phyloP scores from a whole-genome alignment of 129 eudicot genomes.

The Scalesia atractyloides region DNA sequence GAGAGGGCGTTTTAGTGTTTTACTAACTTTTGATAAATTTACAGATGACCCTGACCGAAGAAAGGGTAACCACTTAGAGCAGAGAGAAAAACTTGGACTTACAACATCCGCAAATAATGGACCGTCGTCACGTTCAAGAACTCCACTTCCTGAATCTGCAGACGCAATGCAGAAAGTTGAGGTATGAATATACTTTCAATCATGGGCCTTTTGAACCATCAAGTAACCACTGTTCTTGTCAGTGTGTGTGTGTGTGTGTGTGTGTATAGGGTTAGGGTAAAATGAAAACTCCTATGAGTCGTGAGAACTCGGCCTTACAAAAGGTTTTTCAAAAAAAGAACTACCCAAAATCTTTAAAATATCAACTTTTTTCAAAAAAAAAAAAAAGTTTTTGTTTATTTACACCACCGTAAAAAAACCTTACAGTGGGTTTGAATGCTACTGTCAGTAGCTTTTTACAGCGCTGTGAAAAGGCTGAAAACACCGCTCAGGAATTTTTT shows the following conservation, averaged over 20 bases:
- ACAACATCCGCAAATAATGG: slow-evolving; percentile 48
- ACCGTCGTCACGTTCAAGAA: slow-evolving; percentile 41
- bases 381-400: not conserved
- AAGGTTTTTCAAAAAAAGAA: too few species aligned
- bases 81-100: slow-evolving; percentile 84
- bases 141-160: slow-evolving; percentile 71
- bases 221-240: not conserved
- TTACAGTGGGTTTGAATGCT: too few species aligned
- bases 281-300: too few species aligned
- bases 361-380: not conserved
- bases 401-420: too few species aligned
- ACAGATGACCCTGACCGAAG: slow-evolving; percentile 82
- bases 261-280: too few species aligned
- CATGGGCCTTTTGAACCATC: not conserved
- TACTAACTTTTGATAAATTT: slow-evolving; percentile 19
- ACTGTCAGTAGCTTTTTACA: too few species aligned
- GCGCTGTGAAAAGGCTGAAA: too few species aligned
- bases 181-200: slow-evolving; percentile 39
- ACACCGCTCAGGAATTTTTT: too few species aligned
- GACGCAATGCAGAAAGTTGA: slow-evolving; percentile 82
- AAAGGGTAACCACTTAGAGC: slow-evolving; percentile 86
- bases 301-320: too few species aligned
- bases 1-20: slow-evolving; percentile 14
- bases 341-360: too few species aligned
- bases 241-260: too few species aligned